These are phyloP conservation scores for Sophora flavescens DNA, from an alignment of 306 rosid species.

Conservation along the genomic window DNA sequence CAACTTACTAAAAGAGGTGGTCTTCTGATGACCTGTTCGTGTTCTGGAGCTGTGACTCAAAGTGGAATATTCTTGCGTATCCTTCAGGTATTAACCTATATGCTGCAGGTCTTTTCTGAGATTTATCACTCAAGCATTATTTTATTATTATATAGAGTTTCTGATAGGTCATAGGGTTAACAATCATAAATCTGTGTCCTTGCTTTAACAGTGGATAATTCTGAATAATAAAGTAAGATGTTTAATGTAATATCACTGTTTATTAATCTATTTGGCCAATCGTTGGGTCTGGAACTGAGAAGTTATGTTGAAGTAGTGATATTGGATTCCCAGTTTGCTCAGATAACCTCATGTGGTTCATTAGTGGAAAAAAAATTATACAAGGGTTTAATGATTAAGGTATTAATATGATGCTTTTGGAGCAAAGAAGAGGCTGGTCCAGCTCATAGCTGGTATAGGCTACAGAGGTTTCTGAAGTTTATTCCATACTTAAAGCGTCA, in stretches of 20 bases:
- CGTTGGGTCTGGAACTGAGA: not conserved
- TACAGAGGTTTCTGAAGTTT: not conserved
- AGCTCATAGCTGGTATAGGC: not conserved
- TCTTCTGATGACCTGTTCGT: slow-evolving; percentile 94
- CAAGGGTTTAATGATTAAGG: not conserved
- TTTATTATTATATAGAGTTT: not conserved
- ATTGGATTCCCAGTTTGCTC: not conserved
- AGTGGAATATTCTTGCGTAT: slow-evolving; percentile 78
- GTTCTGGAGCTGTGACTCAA: slow-evolving; percentile 93
- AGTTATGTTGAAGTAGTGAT: not conserved
- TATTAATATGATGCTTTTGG: not conserved
- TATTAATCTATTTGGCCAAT: not conserved
- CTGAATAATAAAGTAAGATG: not conserved
- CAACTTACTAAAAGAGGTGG: slow-evolving; percentile 87
- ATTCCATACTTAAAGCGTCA: not conserved
- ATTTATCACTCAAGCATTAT: not conserved
- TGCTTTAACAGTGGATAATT: not conserved
- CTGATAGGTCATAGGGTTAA: not conserved
- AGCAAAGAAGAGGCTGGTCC: not conserved
- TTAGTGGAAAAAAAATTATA: not conserved
- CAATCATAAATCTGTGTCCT: not conserved
- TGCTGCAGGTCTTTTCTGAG: slow-evolving; percentile 17
- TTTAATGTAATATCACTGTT: not conserved
- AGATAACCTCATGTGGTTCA: not conserved
- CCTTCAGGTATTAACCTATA: slow-evolving; percentile 71